These are phyloP conservation scores for Dothistroma septosporum DNA, from an alignment of 2,329 filamentous ascomycete genomes.

Conservation along the genomic window DNA sequence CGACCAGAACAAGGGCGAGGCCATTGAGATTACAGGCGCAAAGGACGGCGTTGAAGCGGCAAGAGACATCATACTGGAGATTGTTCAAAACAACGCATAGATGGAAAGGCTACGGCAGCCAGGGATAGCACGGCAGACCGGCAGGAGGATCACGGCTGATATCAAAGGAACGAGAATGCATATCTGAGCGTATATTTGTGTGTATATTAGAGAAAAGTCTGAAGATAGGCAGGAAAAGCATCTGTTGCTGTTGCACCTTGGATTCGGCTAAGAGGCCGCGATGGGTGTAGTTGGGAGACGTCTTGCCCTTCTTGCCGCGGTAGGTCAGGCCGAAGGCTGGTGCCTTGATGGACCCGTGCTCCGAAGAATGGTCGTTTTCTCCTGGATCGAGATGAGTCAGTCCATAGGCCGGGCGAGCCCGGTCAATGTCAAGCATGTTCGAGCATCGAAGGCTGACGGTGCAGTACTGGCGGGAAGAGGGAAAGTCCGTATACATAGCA, in stretches of 20 bases:
- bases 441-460: background rate
- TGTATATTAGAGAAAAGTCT: background rate
- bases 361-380: background rate
- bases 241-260: background rate
- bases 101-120: background rate
- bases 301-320: background rate
- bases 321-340: background rate
- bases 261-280: background rate
- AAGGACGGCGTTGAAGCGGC: constrained; percentile 80
- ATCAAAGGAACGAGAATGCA: background rate
- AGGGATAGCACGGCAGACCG: background rate
- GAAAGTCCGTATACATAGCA: too few species aligned
- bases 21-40: constrained; percentile 82
- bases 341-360: background rate
- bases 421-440: background rate
- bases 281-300: background rate
- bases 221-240: background rate
- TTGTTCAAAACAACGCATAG: constrained; percentile 52
- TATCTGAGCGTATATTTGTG: background rate
- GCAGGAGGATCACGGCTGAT: constrained; percentile 1
- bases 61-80: constrained; percentile 80
- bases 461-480: background rate
- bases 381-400: background rate
- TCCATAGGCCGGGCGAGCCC: background rate
- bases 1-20: constrained; percentile 68